Evolutionary conservation across 176 grass and related monocot genomes (phyloP).

Genomic region (Bonia amplexicaulis): DNA sequence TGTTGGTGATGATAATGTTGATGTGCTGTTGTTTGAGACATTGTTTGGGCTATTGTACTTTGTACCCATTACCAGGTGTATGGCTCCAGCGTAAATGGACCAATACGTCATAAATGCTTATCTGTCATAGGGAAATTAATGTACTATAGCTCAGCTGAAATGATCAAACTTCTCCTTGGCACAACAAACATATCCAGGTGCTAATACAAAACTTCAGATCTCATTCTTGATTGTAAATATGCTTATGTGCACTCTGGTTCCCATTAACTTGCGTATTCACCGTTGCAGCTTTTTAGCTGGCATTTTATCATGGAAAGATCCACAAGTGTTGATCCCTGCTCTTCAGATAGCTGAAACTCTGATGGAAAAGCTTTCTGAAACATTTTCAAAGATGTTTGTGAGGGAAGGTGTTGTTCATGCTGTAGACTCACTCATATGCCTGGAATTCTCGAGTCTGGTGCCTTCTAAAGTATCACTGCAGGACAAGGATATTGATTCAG

Average conservation of each 20-base stretch:
- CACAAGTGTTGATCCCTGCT: constrained; percentile 74
- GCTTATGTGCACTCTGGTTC: neutral
- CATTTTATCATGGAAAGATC: constrained; percentile 88
- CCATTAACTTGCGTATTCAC: constrained; percentile 1
- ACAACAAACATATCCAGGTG: constrained; percentile 90
- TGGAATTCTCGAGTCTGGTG: constrained; percentile 34
- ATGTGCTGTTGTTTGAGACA: neutral
- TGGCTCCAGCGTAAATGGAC: constrained; percentile 68
- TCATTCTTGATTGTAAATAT: neutral
- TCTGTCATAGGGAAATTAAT: constrained; percentile 83
- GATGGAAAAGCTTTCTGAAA: constrained; percentile 84
- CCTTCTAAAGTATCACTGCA: constrained; percentile 28
- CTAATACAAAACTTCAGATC: neutral
- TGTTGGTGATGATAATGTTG: neutral
- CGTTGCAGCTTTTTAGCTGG: constrained; percentile 77
- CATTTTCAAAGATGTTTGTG: constrained; percentile 83
- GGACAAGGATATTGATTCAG: constrained; percentile 44
- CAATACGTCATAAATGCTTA: constrained; percentile 75
- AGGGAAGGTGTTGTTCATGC: constrained; percentile 95
- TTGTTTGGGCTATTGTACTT: neutral
- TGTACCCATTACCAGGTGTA: constrained; percentile 55
- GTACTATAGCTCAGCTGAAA: constrained; percentile 80
- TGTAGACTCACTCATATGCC: constrained; percentile 62
- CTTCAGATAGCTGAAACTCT: constrained; percentile 83
- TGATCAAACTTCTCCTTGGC: constrained; percentile 68